Evolutionary conservation across 2,329 filamentous ascomycete genomes (phyloP).

Genomic region (Phaeoacremonium minimum): DNA sequence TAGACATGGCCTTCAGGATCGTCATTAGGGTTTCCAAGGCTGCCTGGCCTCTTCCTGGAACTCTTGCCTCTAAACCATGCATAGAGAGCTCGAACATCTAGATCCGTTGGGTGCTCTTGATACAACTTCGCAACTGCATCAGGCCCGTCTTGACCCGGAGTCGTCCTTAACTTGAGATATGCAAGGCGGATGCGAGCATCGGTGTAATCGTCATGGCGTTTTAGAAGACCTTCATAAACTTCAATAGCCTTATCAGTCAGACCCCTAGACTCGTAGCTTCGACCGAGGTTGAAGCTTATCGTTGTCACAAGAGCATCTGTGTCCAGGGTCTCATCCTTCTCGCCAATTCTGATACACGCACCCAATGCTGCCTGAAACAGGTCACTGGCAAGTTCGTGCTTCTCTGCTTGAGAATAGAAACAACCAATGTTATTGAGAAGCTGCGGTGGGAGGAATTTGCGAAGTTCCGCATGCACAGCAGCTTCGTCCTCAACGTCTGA

Average conservation of each 20-base stretch:
- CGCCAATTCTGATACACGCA: slow-evolving; percentile 77
- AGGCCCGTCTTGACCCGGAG: slow-evolving; percentile 79
- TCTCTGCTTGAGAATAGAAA: slow-evolving; percentile 87
- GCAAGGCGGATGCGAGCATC: slow-evolving; percentile 86
- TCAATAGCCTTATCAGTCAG: slow-evolving; percentile 78
- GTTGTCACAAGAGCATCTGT: slow-evolving; percentile 91
- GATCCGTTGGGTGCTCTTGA: slow-evolving; percentile 75
- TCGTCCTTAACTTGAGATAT: slow-evolving; percentile 80
- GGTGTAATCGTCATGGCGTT: slow-evolving; percentile 85
- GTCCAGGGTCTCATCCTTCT: slow-evolving; percentile 69
- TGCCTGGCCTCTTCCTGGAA: slow-evolving; percentile 74
- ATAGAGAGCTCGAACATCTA: slow-evolving; percentile 89
- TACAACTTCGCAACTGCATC: slow-evolving; percentile 83
- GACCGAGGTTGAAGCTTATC: slow-evolving; percentile 92
- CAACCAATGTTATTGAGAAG: slow-evolving; percentile 96
- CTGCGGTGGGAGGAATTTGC: slow-evolving; percentile 80
- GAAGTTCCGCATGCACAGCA: slow-evolving; percentile 56
- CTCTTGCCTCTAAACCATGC: slow-evolving; percentile 91
- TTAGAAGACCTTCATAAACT: slow-evolving; percentile 81
- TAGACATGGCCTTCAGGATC: slow-evolving; percentile 91
- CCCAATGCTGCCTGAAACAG: slow-evolving; percentile 90
- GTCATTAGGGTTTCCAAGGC: slow-evolving; percentile 77
- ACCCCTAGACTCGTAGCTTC: slow-evolving; percentile 85
- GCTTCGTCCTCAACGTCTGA: slow-evolving; percentile 56
- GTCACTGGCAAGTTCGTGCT: slow-evolving; percentile 73